A percentile compares a stretch with the other conserved stretches of the same genome.
These are phyloP conservation scores for Calonectria leucothoes DNA, from an alignment of 2,329 filamentous ascomycete genomes.

Conservation along the genomic window DNA sequence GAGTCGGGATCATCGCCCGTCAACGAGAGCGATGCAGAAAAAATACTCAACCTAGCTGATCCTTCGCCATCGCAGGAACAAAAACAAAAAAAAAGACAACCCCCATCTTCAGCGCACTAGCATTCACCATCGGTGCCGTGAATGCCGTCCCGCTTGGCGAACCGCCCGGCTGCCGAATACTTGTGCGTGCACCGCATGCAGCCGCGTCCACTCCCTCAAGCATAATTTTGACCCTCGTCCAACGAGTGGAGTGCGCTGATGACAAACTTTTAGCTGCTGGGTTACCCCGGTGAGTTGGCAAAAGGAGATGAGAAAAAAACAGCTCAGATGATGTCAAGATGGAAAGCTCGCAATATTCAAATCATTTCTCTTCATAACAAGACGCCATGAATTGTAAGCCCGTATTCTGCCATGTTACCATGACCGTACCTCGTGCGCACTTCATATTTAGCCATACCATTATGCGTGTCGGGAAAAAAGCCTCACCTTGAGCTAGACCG, in stretches of 20 bases:
- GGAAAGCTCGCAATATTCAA: not conserved
- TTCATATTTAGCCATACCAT: not conserved
- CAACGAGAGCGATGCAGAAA: not conserved
- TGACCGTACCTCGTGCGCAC: not conserved
- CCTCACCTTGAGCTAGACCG: not conserved
- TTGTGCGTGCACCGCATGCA: not conserved
- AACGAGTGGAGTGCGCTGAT: not conserved
- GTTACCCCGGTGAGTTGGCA: not conserved
- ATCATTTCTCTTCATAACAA: not conserved
- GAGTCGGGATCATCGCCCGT: not conserved
- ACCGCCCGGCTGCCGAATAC: not conserved
- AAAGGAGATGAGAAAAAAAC: not conserved
- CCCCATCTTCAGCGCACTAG: too few species aligned
- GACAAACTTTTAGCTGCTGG: not conserved
- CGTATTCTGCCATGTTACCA: not conserved
- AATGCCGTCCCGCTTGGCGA: not conserved
- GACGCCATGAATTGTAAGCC: not conserved
- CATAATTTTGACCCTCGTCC: slow-evolving; percentile 4
- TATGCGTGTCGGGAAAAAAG: not conserved
- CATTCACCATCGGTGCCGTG: not conserved
- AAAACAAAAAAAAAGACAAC: not conserved
- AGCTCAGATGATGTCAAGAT: not conserved
- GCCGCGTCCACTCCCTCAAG: not conserved
- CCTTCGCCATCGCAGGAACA: not conserved
- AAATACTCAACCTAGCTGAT: not conserved